Evolutionary conservation across 345 rosid species (phyloP), one percentile per base, ranked within the genome.

Genomic region (Hibiscus tridactylites): DNA sequence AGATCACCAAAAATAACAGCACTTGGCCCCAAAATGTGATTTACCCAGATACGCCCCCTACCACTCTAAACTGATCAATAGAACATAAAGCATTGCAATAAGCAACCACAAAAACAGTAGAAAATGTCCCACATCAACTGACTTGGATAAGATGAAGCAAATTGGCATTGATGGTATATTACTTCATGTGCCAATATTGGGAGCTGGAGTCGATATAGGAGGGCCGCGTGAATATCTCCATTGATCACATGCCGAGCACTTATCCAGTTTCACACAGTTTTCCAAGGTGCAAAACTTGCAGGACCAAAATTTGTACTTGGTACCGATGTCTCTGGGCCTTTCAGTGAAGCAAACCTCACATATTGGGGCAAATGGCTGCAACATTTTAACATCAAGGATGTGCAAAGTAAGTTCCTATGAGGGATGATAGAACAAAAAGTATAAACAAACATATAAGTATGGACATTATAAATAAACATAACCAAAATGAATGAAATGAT

Each of bases 171-270:
- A 49, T 49, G 53, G 11, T 44, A 52, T n/a, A n/a, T 53, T 53
- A 53, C 58, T 53, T 53, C 58, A 53, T 53, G 58, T 53, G 58
- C 58, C 24, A 7, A 6, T 24, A 53, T n/a, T 53, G 58, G 21
- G 21, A 52, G 57, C 21, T 52, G 7, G 21, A 52, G 9, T 15
- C 57, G 90, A 81, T 53, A 83, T 78, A 10, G 96, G 96, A 35
- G 85, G 71, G 29, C 97, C 98, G 37, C 73, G 72, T 28, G 97
- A 94, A 76, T 85, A 88, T 83, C 97, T 87, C 96, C 99, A 94
- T 57, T 85, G 91, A 68, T 76, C 86, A 76, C 99, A 94, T 24
- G 92, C 98, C 44, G 82, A 84, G 68, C 95, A 94, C 73, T 85
- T 88, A 65, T 92, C 96, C 71, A 79, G 37, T 73, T 83, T 77